Base-by-base conservation (phyloP, 768 basidiomycete genomes). In the Inosperma sp. region DNA sequence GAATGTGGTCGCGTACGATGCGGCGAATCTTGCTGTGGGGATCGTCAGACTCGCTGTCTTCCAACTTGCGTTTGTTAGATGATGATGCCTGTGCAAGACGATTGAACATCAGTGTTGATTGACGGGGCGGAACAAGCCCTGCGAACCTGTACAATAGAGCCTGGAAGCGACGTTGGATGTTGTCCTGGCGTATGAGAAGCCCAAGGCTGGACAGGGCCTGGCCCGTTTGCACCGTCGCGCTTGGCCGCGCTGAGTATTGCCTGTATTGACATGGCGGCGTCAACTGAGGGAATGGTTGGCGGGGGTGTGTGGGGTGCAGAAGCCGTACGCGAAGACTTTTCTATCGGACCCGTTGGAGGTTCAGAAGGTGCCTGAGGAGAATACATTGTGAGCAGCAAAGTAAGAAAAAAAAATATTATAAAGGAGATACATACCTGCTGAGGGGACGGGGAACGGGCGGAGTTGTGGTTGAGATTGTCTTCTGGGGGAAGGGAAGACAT, bases 11-110 rank as follows among this genome's bases (percentile, higher is more conserved):
- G 66, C 84, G 84, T 42, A 89, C 85, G 57, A 88, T 86, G 60
- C 88, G 84, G 51, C 88, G 80, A 63, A 90, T 90, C 75, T 91
- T 91, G 57, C 72, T 77, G 58, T 89, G 86, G 1, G 81, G 73
- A 60, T 80, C 79, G 55, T 88, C 85, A 3, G 78, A 72, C 27
- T 79, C 78, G 4, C 78, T 70, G 13, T 79, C 77, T 42, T 90
- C 88, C 17, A 88, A 72, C 66, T 89, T 90, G 56, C 88, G 87
- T 68, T 91, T 91, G 34, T 75, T 74, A 27, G 77, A 73, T 30
- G 81, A 72, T 10, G 68, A 50, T 68, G 73, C 57, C 37, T 59
- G 31, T 9, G 23, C 35, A 46, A 13, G 34, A 29, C 16, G 29
- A n/a, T 42, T 26, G 31, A 39, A 51, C 36, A 22, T 33, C 27